Evolutionary conservation across 495 filamentous ascomycete genomes (phyloP).

Genomic region (Alectoria sarmentosa): DNA sequence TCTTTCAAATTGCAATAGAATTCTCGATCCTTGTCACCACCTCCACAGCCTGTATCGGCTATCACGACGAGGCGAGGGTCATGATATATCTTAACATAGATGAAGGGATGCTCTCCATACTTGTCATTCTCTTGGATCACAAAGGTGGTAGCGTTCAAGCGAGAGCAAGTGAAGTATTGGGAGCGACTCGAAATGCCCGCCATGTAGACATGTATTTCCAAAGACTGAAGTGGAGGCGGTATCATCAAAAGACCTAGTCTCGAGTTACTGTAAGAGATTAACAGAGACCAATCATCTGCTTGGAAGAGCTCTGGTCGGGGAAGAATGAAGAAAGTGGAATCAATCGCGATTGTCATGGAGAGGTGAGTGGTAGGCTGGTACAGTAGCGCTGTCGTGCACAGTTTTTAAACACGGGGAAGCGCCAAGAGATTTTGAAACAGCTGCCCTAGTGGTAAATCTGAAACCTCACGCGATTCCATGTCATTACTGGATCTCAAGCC

Average conservation of each 20-base stretch:
- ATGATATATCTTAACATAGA: slow-evolving; percentile 35
- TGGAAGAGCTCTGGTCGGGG: neutral
- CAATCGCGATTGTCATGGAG: neutral
- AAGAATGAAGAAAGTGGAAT: neutral
- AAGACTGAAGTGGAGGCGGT: neutral
- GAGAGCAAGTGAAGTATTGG: slow-evolving; percentile 29
- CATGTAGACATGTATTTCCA: neutral
- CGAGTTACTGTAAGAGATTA: too few relatives aligned
- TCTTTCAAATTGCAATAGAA: slow-evolving; percentile 26
- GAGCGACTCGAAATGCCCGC: neutral
- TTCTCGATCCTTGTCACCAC: slow-evolving; percentile 15
- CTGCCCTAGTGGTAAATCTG: slow-evolving; percentile 8
- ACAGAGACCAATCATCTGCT: neutral
- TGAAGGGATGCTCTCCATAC: slow-evolving; percentile 35
- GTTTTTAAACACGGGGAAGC: slow-evolving; percentile 8
- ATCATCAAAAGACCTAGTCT: neutral
- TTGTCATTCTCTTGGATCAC: slow-evolving; percentile 34
- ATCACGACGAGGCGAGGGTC: slow-evolving; percentile 29
- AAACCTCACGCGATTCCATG: slow-evolving; percentile 1
- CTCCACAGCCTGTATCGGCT: slow-evolving; percentile 35
- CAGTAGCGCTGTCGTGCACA: too few relatives aligned
- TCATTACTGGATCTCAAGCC: slow-evolving; percentile 1
- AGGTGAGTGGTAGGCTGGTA: neutral
- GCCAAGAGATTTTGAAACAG: slow-evolving; percentile 12
- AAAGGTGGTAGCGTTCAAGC: slow-evolving; percentile 34